These are phyloP conservation scores for Calophaca sinica DNA, from an alignment of 306 rosid genomes.

Conservation along the genomic window DNA sequence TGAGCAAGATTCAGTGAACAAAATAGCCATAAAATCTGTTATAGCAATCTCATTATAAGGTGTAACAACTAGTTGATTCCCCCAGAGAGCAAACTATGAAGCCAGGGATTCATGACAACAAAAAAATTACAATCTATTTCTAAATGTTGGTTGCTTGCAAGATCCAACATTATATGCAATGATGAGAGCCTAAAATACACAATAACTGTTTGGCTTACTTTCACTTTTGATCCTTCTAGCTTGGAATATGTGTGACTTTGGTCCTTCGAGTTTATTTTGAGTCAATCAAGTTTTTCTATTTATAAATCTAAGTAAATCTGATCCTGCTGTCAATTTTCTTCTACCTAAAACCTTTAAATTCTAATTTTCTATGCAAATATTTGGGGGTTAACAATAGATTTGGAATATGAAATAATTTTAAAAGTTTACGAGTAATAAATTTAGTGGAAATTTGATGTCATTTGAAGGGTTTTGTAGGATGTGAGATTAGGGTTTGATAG, in stretches of 20 bases:
- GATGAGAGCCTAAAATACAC: neutral
- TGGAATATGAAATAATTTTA: neutral
- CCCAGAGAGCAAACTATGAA: neutral
- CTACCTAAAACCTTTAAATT: no score
- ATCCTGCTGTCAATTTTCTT: no score
- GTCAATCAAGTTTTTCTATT: no score
- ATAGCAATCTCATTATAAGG: neutral
- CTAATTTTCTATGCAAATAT: no score
- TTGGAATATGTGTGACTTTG: no score
- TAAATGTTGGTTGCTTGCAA: neutral
- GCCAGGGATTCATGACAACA: constrained; percentile 20
- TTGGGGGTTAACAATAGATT: neutral
- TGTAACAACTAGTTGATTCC: constrained; percentile 1
- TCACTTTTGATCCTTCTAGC: no score
- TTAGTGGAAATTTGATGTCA: neutral
- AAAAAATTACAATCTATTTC: neutral
- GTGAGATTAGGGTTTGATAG: neutral
- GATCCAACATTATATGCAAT: neutral
- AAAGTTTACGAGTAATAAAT: neutral
- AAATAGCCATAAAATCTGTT: neutral
- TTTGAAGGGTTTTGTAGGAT: neutral
- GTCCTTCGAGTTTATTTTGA: no score
- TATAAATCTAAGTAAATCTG: no score
- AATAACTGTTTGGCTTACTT: neutral
- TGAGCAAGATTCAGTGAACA: constrained; percentile 12